Conservation (phyloP, 495 filamentous ascomycete genomes). For the Penicillium mononematosum region DNA sequence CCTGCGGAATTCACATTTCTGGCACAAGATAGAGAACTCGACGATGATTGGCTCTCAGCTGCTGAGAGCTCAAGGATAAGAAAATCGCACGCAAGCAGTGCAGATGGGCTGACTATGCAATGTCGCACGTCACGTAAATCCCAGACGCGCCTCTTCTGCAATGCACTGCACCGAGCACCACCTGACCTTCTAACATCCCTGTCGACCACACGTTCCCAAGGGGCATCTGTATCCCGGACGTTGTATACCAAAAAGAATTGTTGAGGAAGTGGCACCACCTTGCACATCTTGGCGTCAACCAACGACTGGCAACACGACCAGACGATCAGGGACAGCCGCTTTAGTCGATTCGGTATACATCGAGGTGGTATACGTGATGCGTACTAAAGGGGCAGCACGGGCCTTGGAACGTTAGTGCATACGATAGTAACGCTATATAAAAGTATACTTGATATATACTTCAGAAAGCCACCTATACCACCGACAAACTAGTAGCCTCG, state of each 20-base stretch:
- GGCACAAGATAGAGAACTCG: not conserved
- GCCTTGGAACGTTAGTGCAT: not conserved
- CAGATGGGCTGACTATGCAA: conserved; percentile 10
- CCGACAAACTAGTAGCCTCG: not conserved
- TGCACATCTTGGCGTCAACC: conserved; percentile 4
- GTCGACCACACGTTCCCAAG: conserved; percentile 1
- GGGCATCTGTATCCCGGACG: conserved; percentile 4
- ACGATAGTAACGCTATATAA: not conserved
- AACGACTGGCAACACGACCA: not conserved
- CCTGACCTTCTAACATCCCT: conserved; percentile 13
- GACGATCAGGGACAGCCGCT: conserved; percentile 16
- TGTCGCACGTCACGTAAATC: conserved; percentile 16
- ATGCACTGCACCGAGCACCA: conserved; percentile 13
- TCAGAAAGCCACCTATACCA: not conserved
- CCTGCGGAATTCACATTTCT: not conserved
- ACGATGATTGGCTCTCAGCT: not conserved
- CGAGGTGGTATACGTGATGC: not conserved
- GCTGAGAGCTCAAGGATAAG: conserved; percentile 8
- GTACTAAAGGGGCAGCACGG: conserved; percentile 7
- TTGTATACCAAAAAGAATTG: not conserved
- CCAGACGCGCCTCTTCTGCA: conserved; percentile 8
- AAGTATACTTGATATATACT: not conserved
- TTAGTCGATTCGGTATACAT: conserved; percentile 1
- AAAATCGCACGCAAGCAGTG: conserved; percentile 12
- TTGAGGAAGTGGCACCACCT: conserved; percentile 11